Percentiles rank a stretch among this genome's conserved stretches.
phyloP scores from a whole-genome alignment of 169 alveolate genomes.

The Cryptosporidium canis region DNA sequence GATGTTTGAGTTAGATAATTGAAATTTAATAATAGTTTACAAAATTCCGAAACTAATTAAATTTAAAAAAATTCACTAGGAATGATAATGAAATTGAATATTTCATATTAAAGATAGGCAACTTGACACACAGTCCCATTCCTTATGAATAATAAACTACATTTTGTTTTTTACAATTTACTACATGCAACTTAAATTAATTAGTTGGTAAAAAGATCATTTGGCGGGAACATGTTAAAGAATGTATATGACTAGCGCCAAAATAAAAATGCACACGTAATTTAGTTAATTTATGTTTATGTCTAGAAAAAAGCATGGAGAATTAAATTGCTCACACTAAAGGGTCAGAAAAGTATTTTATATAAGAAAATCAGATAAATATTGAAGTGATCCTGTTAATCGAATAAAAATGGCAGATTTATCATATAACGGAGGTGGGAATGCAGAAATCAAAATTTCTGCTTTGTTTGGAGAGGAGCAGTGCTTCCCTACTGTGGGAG shows the following conservation, averaged over 20 bases:
- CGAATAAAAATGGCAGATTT: neutral
- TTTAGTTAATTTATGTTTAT: slow-evolving; percentile 15
- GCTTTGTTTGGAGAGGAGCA: slow-evolving; percentile 15
- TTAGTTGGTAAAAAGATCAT: neutral
- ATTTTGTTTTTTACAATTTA: neutral
- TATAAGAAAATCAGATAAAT: neutral
- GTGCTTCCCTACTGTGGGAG: slow-evolving; percentile 39
- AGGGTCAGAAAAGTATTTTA: neutral
- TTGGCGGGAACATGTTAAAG: neutral
- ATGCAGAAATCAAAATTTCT: neutral
- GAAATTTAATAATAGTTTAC: no score
- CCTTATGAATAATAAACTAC: no score
- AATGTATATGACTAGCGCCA: slow-evolving; percentile 9
- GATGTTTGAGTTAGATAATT: no score
- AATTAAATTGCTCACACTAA: neutral
- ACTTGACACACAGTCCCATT: no score
- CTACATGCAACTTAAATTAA: neutral
- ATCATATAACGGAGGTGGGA: neutral
- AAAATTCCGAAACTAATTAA: no score
- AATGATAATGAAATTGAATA: no score
- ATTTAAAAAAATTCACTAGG: no score
- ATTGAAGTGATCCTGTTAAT: neutral
- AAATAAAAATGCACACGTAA: slow-evolving; percentile 21
- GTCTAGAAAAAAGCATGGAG: slow-evolving; percentile 5
- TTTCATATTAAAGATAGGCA: no score